Evolutionary conservation across 148 eudicot species (phyloP).

Genomic region (Talinum fruticosum): DNA sequence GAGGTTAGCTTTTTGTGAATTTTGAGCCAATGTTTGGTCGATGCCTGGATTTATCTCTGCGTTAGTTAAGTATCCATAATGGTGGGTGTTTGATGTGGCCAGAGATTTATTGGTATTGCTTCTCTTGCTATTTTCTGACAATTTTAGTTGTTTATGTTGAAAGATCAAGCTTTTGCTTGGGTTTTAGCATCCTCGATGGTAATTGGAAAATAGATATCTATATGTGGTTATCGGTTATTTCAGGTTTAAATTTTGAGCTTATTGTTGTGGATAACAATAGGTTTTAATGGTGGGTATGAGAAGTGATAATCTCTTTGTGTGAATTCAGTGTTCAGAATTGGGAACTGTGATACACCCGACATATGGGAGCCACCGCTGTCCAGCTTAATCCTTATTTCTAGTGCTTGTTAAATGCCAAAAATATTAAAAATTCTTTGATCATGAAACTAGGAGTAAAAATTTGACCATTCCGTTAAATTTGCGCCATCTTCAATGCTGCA

Average conservation of each 20-base stretch:
- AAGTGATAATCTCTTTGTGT: not conserved
- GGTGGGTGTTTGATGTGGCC: not conserved
- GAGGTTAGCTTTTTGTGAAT: not conserved
- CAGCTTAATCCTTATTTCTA: not conserved
- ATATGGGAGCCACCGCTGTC: not conserved
- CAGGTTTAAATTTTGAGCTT: not conserved
- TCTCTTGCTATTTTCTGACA: not conserved
- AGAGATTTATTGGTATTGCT: not conserved
- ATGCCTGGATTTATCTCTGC: not conserved
- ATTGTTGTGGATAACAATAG: not conserved
- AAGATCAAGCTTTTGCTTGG: not conserved
- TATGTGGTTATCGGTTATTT: not conserved
- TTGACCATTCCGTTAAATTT: not conserved
- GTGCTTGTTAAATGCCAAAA: not conserved
- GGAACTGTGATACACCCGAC: not conserved
- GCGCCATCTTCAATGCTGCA: no score
- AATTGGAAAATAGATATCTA: not conserved
- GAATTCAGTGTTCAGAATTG: not conserved
- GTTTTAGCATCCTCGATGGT: not conserved
- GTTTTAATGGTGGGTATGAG: not conserved
- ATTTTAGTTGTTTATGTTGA: constrained; percentile 1
- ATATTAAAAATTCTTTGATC: not conserved
- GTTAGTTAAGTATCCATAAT: not conserved
- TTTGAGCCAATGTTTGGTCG: not conserved
- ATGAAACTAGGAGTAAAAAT: not conserved